Evolutionary conservation across 805 yeast species (phyloP).

Genomic region (Zygosaccharomyces pseudorouxii): DNA sequence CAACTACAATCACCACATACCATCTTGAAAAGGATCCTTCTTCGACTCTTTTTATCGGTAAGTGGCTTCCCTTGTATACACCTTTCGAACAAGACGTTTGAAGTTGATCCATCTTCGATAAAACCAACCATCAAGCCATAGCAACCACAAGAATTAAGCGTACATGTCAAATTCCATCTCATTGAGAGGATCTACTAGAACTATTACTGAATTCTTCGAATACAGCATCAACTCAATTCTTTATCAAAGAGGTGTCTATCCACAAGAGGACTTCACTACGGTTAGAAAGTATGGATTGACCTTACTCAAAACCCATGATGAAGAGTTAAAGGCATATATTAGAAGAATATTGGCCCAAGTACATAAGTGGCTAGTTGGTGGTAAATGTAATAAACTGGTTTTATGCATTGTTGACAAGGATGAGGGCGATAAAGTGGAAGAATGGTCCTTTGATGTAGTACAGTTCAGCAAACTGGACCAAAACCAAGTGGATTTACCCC

Average conservation of each 20-base stretch:
- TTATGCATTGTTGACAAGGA: slow-evolving; percentile 69
- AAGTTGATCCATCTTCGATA: not conserved
- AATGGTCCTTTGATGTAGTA: slow-evolving; percentile 80
- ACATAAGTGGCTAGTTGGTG: slow-evolving; percentile 67
- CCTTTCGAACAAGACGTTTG: not conserved
- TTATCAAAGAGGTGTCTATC: slow-evolving; percentile 87
- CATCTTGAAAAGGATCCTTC: slow-evolving; percentile 7
- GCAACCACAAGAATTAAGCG: not conserved
- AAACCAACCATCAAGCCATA: not conserved
- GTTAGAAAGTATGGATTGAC: slow-evolving; percentile 78
- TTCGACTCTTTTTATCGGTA: not conserved
- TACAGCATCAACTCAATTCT: slow-evolving; percentile 75
- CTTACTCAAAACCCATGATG: slow-evolving; percentile 65
- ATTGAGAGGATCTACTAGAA: slow-evolving; percentile 71
- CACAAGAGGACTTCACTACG: slow-evolving; percentile 74
- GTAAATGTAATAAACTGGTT: slow-evolving; percentile 61
- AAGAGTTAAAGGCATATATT: slow-evolving; percentile 69
- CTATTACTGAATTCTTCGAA: slow-evolving; percentile 79
- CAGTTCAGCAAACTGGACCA: slow-evolving; percentile 21
- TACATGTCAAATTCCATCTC: slow-evolving; percentile 34
- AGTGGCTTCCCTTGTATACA: not conserved
- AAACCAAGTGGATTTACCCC: slow-evolving; percentile 8
- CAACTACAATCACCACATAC: slow-evolving; percentile 4
- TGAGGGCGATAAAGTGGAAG: slow-evolving; percentile 63
- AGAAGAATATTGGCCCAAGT: slow-evolving; percentile 63